These are phyloP conservation scores for Phytophthora tentaculata DNA, from an alignment of 352 stramenopile genomes.

Conservation along the genomic window DNA sequence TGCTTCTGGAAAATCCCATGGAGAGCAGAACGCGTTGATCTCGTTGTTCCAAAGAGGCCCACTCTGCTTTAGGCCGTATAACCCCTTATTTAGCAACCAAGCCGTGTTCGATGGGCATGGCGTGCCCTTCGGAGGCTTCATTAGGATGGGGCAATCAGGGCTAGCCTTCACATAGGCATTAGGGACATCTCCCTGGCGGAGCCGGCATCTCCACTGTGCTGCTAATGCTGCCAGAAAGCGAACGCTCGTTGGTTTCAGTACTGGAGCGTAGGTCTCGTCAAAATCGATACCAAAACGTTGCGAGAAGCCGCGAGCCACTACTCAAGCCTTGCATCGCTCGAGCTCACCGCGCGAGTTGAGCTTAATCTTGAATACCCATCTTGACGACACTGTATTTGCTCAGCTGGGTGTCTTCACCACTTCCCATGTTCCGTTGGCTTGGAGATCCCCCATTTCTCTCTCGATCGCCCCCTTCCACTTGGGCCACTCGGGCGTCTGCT, in stretches of 20 bases:
- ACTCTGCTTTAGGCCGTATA: not conserved
- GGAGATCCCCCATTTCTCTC: too few relatives aligned
- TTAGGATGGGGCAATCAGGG: not conserved
- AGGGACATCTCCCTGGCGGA: not conserved
- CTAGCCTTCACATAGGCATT: not conserved
- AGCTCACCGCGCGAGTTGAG: conserved; percentile 27
- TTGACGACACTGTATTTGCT: too few relatives aligned
- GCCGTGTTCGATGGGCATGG: not conserved
- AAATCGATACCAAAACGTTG: conserved; percentile 39
- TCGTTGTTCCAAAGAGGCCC: not conserved
- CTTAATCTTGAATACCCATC: conserved; percentile 40
- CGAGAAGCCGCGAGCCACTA: conserved; percentile 11
- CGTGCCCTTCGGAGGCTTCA: not conserved
- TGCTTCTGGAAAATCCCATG: too few relatives aligned
- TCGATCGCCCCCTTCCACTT: not conserved
- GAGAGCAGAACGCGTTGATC: not conserved
- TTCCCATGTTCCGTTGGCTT: not conserved
- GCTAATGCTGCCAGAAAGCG: not conserved
- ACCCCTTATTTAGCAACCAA: not conserved
- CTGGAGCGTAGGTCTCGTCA: conserved; percentile 15
- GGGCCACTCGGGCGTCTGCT: not conserved
- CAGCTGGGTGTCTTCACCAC: not conserved
- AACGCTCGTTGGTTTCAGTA: conserved; percentile 13
- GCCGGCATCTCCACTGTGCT: not conserved
- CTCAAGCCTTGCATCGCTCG: conserved; percentile 28